phyloP scores from a whole-genome alignment of 495 filamentous ascomycete genomes.

The Parmelia sp. region DNA sequence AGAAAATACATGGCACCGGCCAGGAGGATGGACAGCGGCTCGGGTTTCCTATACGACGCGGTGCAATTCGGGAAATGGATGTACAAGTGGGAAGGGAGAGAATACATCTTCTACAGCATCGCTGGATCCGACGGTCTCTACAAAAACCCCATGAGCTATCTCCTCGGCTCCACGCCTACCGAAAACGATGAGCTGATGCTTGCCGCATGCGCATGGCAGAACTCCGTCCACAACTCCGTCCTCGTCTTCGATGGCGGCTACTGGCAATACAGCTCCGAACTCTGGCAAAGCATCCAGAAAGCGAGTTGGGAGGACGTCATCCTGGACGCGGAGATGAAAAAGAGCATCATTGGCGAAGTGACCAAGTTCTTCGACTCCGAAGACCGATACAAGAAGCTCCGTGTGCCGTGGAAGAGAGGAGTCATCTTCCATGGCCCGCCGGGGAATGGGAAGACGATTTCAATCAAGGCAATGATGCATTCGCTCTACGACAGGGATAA shows the following conservation, averaged over 20 bases:
- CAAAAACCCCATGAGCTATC: slow-evolving; percentile 16
- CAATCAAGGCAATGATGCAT: slow-evolving; percentile 62
- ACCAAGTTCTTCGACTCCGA: slow-evolving; percentile 39
- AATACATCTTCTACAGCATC: slow-evolving; percentile 20
- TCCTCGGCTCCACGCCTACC: slow-evolving; percentile 29
- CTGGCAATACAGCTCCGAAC: slow-evolving; percentile 31
- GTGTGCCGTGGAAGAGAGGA: slow-evolving; percentile 40
- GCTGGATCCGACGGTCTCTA: slow-evolving; percentile 3
- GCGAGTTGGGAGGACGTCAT: slow-evolving; percentile 42
- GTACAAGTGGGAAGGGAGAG: slow-evolving; percentile 19
- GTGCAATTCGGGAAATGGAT: slow-evolving; percentile 16
- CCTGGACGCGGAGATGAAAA: slow-evolving; percentile 39
- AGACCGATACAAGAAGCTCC: slow-evolving; percentile 37
- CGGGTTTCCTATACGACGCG: slow-evolving; percentile 21
- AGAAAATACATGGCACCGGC: slow-evolving; percentile 2
- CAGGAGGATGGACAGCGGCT: neutral
- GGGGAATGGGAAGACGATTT: slow-evolving; percentile 61
- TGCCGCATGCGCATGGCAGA: slow-evolving; percentile 43
- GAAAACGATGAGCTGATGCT: slow-evolving; percentile 46
- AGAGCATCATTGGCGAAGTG: slow-evolving; percentile 33
- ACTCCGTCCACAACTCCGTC: slow-evolving; percentile 22
- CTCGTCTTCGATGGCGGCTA: slow-evolving; percentile 36
- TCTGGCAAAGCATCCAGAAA: slow-evolving; percentile 37
- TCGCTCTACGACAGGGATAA: slow-evolving; percentile 37
- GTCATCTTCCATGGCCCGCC: slow-evolving; percentile 23